phyloP scores from a whole-genome alignment of 1,284 basidiomycete genomes.

The Ustilago shanxiensis region DNA sequence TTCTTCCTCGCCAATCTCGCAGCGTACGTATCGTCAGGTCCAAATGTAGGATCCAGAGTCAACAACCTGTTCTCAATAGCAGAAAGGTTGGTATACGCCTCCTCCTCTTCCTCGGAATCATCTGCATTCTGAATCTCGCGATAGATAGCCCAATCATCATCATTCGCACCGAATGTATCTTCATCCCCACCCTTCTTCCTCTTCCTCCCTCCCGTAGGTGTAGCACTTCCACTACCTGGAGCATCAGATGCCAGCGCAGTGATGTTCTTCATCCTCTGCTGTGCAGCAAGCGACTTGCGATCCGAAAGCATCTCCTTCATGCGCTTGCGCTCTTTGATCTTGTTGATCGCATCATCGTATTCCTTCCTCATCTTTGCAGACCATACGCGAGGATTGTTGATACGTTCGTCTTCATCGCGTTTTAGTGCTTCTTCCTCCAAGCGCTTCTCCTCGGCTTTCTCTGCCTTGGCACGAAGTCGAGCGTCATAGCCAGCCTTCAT shows the following conservation, averaged over 20 bases:
- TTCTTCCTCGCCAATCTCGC: slow-evolving; percentile 82
- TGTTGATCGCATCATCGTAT: slow-evolving; percentile 76
- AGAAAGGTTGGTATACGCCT: slow-evolving; percentile 82
- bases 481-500: slow-evolving; percentile 96
- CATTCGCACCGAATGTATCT: slow-evolving; percentile 93
- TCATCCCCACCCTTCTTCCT: slow-evolving; percentile 73
- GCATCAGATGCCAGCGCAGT: slow-evolving; percentile 84
- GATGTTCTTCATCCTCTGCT: slow-evolving; percentile 97
- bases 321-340: slow-evolving; percentile 86
- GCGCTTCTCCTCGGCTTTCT: slow-evolving; percentile 83
- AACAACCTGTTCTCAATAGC: slow-evolving; percentile 85
- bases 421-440: slow-evolving; percentile 75
- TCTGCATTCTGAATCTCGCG: slow-evolving; percentile 91
- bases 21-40: slow-evolving; percentile 83
- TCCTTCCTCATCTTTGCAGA: slow-evolving; percentile 54
- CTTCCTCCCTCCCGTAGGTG: slow-evolving; percentile 37
- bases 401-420: slow-evolving; percentile 84
- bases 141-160: slow-evolving; percentile 97
- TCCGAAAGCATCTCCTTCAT: slow-evolving; percentile 86
- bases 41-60: slow-evolving; percentile 85
- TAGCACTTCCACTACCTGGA: slow-evolving; percentile 37
- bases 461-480: slow-evolving; percentile 83
- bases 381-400: slow-evolving; percentile 63
- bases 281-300: slow-evolving; percentile 92
- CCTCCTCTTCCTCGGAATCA: slow-evolving; percentile 95